phyloP scores from a whole-genome alignment of 306 rosid genomes.

The Fragaria ananassa region DNA sequence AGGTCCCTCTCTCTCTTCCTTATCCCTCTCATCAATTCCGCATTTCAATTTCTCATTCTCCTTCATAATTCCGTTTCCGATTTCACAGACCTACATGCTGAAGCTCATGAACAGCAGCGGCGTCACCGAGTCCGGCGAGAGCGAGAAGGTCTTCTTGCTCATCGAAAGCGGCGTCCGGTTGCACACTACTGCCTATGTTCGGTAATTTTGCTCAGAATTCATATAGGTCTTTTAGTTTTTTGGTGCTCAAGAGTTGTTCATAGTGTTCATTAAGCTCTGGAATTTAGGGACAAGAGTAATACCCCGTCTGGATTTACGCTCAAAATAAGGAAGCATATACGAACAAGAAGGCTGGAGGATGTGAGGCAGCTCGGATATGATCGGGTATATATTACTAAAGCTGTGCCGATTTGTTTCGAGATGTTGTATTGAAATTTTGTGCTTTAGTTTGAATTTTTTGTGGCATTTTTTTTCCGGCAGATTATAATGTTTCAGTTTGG shows the following conservation, averaged over 20 bases:
- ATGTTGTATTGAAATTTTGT: background rate
- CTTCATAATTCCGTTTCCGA: background rate
- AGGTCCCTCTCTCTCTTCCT: constrained; percentile 37
- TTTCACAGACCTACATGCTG: constrained; percentile 74
- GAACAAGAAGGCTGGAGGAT: constrained; percentile 95
- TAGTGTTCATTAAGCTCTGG: background rate
- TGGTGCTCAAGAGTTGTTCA: background rate
- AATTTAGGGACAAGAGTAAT: constrained; percentile 76
- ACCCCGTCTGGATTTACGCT: constrained; percentile 98
- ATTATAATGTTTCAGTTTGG: constrained; percentile 95
- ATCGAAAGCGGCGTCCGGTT: constrained; percentile 94
- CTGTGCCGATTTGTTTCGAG: background rate
- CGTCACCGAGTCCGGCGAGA: constrained; percentile 89
- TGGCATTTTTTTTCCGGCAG: constrained; percentile 34
- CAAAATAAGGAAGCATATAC: constrained; percentile 85
- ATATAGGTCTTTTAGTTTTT: background rate
- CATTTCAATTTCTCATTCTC: background rate
- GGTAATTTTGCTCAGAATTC: constrained; percentile 38
- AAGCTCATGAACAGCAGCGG: constrained; percentile 97
- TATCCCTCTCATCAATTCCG: background rate
- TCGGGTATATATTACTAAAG: constrained; percentile 55
- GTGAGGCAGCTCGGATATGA: constrained; percentile 98
- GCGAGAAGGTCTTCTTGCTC: constrained; percentile 82
- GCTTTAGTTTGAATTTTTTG: constrained; percentile 7
- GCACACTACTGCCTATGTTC: constrained; percentile 80